A percentile compares a stretch with the other conserved stretches of the same genome.
Evolutionary conservation across 176 grass and related monocot species (phyloP).

Genomic region (Cenchrus americanus): DNA sequence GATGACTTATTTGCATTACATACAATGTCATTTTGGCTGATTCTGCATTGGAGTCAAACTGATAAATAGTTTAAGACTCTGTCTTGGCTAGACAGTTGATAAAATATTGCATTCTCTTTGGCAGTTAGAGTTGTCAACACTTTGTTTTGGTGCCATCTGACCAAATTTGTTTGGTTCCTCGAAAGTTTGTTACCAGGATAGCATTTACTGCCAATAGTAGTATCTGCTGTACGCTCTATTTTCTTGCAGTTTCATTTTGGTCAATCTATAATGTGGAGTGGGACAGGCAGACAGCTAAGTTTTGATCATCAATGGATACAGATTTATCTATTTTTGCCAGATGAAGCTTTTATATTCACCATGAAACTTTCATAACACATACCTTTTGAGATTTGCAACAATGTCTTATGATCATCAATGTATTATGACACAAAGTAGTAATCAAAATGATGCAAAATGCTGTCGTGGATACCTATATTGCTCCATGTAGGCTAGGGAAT

Average conservation of each 20-base stretch:
- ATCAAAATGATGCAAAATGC: slow-evolving; percentile 19
- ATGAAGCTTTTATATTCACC: slow-evolving; percentile 27
- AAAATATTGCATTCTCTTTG: slow-evolving; percentile 1
- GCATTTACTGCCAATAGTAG: background rate
- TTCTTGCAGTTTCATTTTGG: slow-evolving; percentile 1
- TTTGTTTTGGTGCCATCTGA: background rate
- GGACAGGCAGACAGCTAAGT: slow-evolving; percentile 16
- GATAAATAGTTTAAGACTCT: slow-evolving; percentile 26
- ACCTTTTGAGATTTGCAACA: slow-evolving; percentile 4
- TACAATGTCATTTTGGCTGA: slow-evolving; percentile 12
- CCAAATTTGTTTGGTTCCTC: background rate
- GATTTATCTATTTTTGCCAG: background rate
- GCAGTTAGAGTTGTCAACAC: slow-evolving; percentile 12
- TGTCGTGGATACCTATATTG: slow-evolving; percentile 24
- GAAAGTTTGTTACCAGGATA: slow-evolving; percentile 4
- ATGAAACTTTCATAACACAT: slow-evolving; percentile 10
- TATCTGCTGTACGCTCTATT: background rate
- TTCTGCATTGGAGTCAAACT: slow-evolving; percentile 14
- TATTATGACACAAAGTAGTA: slow-evolving; percentile 1
- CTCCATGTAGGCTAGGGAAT: background rate
- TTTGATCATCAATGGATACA: slow-evolving; percentile 20
- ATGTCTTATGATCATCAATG: background rate
- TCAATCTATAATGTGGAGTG: slow-evolving; percentile 17
- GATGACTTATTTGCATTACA: slow-evolving; percentile 26
- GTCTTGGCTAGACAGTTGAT: slow-evolving; percentile 20